These are phyloP conservation scores for Colletotrichum destructivum DNA, from an alignment of 2,329 filamentous ascomycete species.

Conservation along the genomic window DNA sequence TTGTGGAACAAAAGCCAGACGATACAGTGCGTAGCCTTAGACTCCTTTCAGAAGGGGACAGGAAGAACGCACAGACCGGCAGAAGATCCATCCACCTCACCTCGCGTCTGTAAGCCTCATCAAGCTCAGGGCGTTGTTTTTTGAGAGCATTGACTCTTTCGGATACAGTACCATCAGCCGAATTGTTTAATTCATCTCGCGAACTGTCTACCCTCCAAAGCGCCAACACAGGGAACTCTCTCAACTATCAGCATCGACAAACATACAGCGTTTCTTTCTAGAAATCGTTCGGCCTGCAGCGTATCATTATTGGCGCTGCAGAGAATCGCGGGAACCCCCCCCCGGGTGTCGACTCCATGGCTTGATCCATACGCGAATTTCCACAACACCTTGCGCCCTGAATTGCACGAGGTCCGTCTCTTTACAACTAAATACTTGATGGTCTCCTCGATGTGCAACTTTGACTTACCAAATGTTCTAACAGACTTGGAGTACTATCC, in stretches of 20 bases:
- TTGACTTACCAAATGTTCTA: neutral
- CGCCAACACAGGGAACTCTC: neutral
- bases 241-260: neutral
- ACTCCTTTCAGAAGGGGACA: neutral
- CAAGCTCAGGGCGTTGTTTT: conserved; percentile 2
- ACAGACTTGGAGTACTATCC: neutral
- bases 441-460: neutral
- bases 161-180: neutral
- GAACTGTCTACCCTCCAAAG: neutral
- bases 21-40: neutral
- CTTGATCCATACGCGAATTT: neutral
- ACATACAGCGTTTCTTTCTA: neutral
- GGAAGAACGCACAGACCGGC: neutral
- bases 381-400: neutral
- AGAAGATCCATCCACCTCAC: neutral
- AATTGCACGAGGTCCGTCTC: neutral
- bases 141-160: neutral
- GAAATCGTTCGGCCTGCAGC: neutral
- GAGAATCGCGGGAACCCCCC: neutral
- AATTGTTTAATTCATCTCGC: neutral
- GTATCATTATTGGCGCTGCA: neutral
- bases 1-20: neutral
- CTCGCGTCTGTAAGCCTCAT: conserved; percentile 5
- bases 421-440: neutral
- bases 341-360: neutral